phyloP scores from a whole-genome alignment of 495 filamentous ascomycete species.

The Penicillium arizonense region DNA sequence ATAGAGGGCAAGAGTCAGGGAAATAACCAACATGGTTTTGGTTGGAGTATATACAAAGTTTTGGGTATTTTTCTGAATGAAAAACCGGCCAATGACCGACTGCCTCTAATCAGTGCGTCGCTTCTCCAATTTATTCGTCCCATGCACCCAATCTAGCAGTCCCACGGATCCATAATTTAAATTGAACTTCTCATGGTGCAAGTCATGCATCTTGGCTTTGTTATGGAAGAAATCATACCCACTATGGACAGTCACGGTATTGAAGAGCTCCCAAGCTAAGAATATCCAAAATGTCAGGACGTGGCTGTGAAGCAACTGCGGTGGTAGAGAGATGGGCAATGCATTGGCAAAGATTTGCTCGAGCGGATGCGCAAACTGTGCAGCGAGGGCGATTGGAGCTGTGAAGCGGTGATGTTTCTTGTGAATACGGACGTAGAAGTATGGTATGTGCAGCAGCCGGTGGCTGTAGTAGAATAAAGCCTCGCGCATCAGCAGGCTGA shows the following conservation, averaged over 20 bases:
- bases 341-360: conserved; percentile 57
- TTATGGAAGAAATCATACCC: conserved; percentile 52
- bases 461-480: conserved; percentile 56
- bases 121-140: conserved; percentile 30
- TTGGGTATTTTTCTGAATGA: neutral
- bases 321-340: conserved; percentile 52
- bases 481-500: conserved; percentile 50
- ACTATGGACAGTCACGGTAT: conserved; percentile 53
- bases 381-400: conserved; percentile 55
- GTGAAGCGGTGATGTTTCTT: conserved; percentile 59
- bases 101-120: conserved; percentile 12
- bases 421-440: conserved; percentile 52
- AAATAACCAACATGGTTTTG: too few species aligned
- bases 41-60: too few species aligned
- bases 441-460: conserved; percentile 50
- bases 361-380: conserved; percentile 58
- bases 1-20: too few species aligned
- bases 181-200: conserved; percentile 46
- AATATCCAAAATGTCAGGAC: conserved; percentile 53
- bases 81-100: too few species aligned
- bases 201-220: conserved; percentile 51
- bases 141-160: conserved; percentile 36
- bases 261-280: conserved; percentile 42
- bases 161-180: conserved; percentile 37
- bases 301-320: conserved; percentile 45